These are phyloP conservation scores for Pythium biforme DNA, from an alignment of 352 stramenopile genomes.

Conservation along the genomic window DNA sequence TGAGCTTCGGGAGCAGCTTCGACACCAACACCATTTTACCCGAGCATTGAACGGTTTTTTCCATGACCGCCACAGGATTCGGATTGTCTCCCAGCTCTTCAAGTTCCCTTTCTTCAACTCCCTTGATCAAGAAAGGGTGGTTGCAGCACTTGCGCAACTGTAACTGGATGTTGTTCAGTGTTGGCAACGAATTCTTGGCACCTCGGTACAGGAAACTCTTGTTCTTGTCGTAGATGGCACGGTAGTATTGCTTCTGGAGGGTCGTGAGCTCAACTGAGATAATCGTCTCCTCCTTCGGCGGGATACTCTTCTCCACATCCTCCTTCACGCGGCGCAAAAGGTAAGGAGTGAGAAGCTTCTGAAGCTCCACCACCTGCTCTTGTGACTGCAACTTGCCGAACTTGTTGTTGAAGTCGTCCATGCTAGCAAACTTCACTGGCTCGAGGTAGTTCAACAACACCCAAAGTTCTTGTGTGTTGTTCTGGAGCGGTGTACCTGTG, in stretches of 20 bases:
- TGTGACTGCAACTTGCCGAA: conserved; percentile 93
- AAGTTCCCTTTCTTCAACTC: conserved; percentile 84
- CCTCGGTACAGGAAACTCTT: conserved; percentile 94
- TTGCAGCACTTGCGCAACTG: conserved; percentile 99
- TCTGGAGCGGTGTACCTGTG: conserved; percentile 97
- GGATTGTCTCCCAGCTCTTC: conserved; percentile 65
- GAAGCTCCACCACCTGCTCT: conserved; percentile 93
- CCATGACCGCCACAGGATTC: conserved; percentile 56
- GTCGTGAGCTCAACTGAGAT: conserved; percentile 97
- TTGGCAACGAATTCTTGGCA: conserved; percentile 82
- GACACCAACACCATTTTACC: conserved; percentile 91
- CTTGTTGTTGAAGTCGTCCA: conserved; percentile 89
- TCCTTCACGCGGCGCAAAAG: conserved; percentile 97
- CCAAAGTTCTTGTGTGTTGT: conserved; percentile 97
- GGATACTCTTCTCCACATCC: conserved; percentile 95
- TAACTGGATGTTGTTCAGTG: conserved; percentile 99
- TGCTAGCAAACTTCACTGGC: conserved; percentile 89
- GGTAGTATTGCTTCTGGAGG: conserved; percentile 99
- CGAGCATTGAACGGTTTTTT: conserved; percentile 83
- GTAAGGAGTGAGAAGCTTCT: conserved; percentile 93
- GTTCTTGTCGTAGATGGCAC: conserved; percentile 99
- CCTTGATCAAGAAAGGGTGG: conserved; percentile 98
- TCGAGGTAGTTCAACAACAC: conserved; percentile 97
- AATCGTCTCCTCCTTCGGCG: conserved; percentile 96
- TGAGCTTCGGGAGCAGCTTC: conserved; percentile 90